Base-by-base conservation (phyloP, 441 rosid species). In the Isatis lusitanica region DNA sequence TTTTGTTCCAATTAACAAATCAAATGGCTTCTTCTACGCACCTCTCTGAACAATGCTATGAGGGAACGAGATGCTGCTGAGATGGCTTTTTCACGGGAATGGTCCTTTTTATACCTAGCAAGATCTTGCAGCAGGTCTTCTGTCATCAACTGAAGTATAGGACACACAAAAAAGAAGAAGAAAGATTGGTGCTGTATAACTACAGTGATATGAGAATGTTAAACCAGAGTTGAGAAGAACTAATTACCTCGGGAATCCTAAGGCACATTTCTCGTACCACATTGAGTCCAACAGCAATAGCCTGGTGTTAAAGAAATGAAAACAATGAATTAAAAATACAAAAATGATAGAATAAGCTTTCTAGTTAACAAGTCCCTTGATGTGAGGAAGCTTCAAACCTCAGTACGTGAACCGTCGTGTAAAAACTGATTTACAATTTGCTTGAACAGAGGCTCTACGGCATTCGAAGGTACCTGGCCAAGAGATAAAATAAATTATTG, bases 61-160 rank as follows among this genome's bases (percentile, higher is more conserved):
- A 93, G 91, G 30, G 98, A 91, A 56, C 96, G 92, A 75, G 97
- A 87, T 74, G 89, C 99, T 9, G 83, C 79, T 73, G 96, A 90
- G 75, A 95, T 79, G 55, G 99, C 97, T 81, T 93, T 95, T 78
- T 91, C 96, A 35, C 88, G 91, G 7, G 36, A 33, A 33, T 33
- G 36, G 78, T 61, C 47, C 75, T 95, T 95, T 83, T 88, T 95
- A 79, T 92, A 95, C 72, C 83, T 76, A 21, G 85, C 98, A 42
- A 95, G 98, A 79, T 95, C 99, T 90, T 93, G 99, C 74, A 95
- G 84, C 81, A 93, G 79, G 42, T 90, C 99, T 75, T 93, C 98
- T 47, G 87, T 89, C 99, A 95, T 95, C 91, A 95, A 82, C 99
- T 95, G 73, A 63, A 73, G 63, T 21, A 74, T 76, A 77, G 13